A percentile compares a stretch with the other conserved stretches of the same genome.
Conservation (phyloP, 208 protist genomes). For the Leishmania aethiopica region DNA sequence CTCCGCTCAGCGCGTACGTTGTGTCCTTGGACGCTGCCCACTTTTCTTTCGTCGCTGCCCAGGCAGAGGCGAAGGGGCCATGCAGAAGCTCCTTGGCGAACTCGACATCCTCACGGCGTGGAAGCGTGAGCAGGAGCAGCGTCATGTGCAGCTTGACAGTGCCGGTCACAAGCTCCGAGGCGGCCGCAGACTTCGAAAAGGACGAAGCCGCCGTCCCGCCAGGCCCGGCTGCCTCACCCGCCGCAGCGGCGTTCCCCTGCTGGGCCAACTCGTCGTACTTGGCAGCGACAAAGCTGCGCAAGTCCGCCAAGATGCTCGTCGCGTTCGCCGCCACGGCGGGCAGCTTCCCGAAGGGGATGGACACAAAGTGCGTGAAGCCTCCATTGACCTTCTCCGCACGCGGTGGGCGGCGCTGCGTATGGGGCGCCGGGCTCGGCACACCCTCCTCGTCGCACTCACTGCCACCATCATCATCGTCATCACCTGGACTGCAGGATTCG, state of each 20-base stretch:
- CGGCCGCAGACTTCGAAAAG: conserved; percentile 4
- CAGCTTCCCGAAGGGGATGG: conserved; percentile 71
- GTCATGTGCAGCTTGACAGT: conserved; percentile 70
- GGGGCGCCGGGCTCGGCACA: background rate
- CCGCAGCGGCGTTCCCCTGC: background rate
- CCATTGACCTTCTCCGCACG: conserved; percentile 9
- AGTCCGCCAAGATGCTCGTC: conserved; percentile 32
- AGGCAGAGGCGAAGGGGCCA: conserved; percentile 22
- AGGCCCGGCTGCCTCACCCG: background rate
- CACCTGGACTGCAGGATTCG: background rate
- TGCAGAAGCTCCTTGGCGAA: conserved; percentile 60
- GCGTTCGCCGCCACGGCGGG: conserved; percentile 29
- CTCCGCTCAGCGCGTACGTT: conserved; percentile 15
- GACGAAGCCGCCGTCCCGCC: background rate
- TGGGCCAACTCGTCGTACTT: conserved; percentile 2
- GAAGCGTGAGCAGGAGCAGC: conserved; percentile 69
- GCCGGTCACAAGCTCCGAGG: conserved; percentile 52
- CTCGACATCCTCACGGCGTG: conserved; percentile 43
- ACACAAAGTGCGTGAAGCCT: conserved; percentile 83
- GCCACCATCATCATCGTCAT: background rate
- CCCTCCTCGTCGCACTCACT: background rate
- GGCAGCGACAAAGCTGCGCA: conserved; percentile 23
- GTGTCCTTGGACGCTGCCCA: conserved; percentile 1
- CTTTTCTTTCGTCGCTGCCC: conserved; percentile 25
- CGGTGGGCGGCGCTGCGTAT: conserved; percentile 22